These are phyloP conservation scores for Nemania sp. DNA, from an alignment of 2,329 filamentous ascomycete species.

Conservation along the genomic window DNA sequence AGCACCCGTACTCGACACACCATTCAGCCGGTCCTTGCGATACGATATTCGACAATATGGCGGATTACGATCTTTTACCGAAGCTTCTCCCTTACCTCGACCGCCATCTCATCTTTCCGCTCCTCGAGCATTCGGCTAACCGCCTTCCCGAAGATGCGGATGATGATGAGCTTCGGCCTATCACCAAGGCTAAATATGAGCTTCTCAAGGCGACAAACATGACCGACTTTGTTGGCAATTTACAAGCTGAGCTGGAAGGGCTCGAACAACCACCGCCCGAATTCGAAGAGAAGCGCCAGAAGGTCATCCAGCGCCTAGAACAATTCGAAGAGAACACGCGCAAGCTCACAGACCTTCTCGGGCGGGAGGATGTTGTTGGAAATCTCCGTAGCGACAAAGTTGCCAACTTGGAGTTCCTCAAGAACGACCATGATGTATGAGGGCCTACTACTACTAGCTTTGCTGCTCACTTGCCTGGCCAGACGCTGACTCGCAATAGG, in stretches of 20 bases:
- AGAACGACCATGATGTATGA: conserved; percentile 89
- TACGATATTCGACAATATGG: conserved; percentile 53
- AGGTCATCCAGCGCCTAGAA: conserved; percentile 81
- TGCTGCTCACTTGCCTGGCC: neutral
- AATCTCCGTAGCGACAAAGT: conserved; percentile 96
- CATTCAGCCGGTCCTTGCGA: conserved; percentile 6
- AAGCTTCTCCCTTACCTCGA: conserved; percentile 91
- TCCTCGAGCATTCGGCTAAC: conserved; percentile 87
- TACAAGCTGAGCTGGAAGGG: conserved; percentile 87
- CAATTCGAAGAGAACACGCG: conserved; percentile 83
- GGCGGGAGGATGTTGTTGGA: conserved; percentile 85
- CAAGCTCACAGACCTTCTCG: conserved; percentile 85
- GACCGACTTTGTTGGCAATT: conserved; percentile 93
- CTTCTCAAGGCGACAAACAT: conserved; percentile 97
- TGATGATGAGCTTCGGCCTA: conserved; percentile 63
- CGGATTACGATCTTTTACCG: conserved; percentile 78
- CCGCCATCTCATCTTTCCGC: conserved; percentile 92
- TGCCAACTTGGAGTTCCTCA: conserved; percentile 96
- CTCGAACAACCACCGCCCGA: conserved; percentile 78
- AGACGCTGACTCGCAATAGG: conserved; percentile 47
- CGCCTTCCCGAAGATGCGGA: conserved; percentile 76
- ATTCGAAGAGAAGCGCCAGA: conserved; percentile 85
- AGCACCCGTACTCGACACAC: neutral
- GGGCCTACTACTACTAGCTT: neutral
- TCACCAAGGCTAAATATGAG: conserved; percentile 86